A percentile compares a stretch with the other conserved stretches of the same genome.
Evolutionary conservation across 2,329 filamentous ascomycete genomes (phyloP).

Genomic region (Escovopsis sp.): DNA sequence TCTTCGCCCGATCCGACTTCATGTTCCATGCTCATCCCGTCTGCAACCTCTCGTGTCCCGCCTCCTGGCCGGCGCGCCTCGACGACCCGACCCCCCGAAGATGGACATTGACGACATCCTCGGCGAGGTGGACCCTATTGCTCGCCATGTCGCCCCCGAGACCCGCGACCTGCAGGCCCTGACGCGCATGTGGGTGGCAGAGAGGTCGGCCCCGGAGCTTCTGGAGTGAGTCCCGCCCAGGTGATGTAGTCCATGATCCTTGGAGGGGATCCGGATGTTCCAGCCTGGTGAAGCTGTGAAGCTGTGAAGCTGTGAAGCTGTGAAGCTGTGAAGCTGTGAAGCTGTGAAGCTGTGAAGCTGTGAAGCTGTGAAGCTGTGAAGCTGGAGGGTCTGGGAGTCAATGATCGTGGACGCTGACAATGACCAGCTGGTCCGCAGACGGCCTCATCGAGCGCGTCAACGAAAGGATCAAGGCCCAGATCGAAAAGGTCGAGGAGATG

Average conservation of each 20-base stretch:
- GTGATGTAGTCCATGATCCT: too few relatives aligned
- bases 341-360: too few relatives aligned
- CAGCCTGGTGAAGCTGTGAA: too few relatives aligned
- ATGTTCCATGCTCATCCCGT: too few relatives aligned
- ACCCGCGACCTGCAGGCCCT: constrained; percentile 72
- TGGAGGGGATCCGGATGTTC: too few relatives aligned
- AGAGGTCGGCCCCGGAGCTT: constrained; percentile 80
- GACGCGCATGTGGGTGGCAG: constrained; percentile 85
- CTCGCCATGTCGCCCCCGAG: constrained; percentile 37
- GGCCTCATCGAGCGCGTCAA: constrained; percentile 72
- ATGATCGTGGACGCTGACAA: too few relatives aligned
- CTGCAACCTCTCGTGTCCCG: not conserved
- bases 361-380: too few relatives aligned
- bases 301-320: too few relatives aligned
- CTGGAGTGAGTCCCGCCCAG: constrained; percentile 58
- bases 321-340: too few relatives aligned
- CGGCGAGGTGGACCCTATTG: constrained; percentile 50
- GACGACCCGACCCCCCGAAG: not conserved
- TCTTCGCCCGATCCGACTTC: too few relatives aligned
- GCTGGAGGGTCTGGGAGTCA: too few relatives aligned
- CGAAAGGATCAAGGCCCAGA: constrained; percentile 52
- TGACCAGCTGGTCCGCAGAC: constrained; percentile 46
- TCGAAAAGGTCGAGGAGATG: constrained; percentile 57
- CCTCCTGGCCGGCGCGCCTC: too few relatives aligned
- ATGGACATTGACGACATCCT: constrained; percentile 78